phyloP scores from a whole-genome alignment of 2,329 filamentous ascomycete species.

The Pseudopithomyces chartarum region DNA sequence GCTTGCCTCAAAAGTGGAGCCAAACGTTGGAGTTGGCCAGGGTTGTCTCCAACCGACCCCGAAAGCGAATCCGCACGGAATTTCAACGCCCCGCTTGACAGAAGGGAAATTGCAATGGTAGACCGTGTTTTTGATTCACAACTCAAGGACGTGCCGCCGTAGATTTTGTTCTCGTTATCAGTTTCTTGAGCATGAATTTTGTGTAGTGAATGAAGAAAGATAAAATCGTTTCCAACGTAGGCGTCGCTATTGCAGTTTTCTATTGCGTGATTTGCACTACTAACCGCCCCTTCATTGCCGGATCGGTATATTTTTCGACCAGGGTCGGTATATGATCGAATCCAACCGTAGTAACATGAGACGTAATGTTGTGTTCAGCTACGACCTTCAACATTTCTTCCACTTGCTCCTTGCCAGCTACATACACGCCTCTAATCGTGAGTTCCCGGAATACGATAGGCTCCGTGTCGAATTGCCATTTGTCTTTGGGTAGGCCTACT shows the following conservation, averaged over 20 bases:
- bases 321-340: constrained; percentile 29
- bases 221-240: no score
- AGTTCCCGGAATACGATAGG: constrained; percentile 31
- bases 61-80: constrained; percentile 8
- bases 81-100: no score
- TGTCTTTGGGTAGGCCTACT: constrained; percentile 28
- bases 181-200: no score
- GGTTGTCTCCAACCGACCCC: constrained; percentile 27
- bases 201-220: no score
- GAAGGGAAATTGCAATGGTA: no score
- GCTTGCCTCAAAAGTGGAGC: constrained; percentile 6
- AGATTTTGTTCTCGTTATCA: no score
- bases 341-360: constrained; percentile 25
- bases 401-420: constrained; percentile 27
- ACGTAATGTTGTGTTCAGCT: constrained; percentile 22
- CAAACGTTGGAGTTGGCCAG: constrained; percentile 11
- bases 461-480: constrained; percentile 33
- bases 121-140: no score
- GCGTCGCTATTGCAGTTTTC: no score
- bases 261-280: constrained; percentile 21
- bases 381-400: constrained; percentile 30
- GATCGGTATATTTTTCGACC: constrained; percentile 22
- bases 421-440: constrained; percentile 31
- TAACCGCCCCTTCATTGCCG: constrained; percentile 30
- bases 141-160: no score